Evolutionary conservation across 768 basidiomycete genomes (phyloP), one percentile per base, ranked within the genome.

Genomic region (Mycena sanguinolenta): DNA sequence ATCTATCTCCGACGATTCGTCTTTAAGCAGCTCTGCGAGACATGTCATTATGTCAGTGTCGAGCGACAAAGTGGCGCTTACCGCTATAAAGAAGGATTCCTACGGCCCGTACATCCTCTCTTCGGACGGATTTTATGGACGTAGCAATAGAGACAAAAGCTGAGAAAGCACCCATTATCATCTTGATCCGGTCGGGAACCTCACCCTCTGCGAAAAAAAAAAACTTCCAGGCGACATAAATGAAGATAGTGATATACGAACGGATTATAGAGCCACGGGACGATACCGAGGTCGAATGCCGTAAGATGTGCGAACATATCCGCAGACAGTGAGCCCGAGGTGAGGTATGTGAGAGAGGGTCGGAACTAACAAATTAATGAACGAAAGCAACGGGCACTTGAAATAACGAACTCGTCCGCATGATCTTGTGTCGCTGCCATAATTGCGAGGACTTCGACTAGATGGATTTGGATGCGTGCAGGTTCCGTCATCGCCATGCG

Each of bases 401-500:
- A 5, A 4, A 70, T 23, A n/a, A 58, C 70, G 25, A 21, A 74
- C 78, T 30, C 65, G 74, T 4, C 77, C 44, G 55, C 27, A 36
- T 53, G 75, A 76, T 55, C 79, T 74, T 85, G 84, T 17, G 82
- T 79, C 25, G 82, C 77, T 14, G 91, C 90, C 66, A 95, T 89
- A 4, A 82, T 80, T 2, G 87, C 80, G 36, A 96, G 79, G 44
- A 93, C 88, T 71, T 93, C 92, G 3, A 95, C 82, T 25, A 98
- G 85, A 63, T 92, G 88, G 0, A 88, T 82, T 75, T 96, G 93
- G 34, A 95, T 87, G 0, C 75, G 82, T 1, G 94, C 90, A 0
- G 91, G 83, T 76, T 97, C 96, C 0, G 93, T 94, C 87, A 98
- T 90, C 0, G 92, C 95, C 81, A 98, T 90, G 7, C 97, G 89